Evolutionary conservation across 2,329 filamentous ascomycete species (phyloP).

Genomic region (Tolypocladium cylindrosporum): DNA sequence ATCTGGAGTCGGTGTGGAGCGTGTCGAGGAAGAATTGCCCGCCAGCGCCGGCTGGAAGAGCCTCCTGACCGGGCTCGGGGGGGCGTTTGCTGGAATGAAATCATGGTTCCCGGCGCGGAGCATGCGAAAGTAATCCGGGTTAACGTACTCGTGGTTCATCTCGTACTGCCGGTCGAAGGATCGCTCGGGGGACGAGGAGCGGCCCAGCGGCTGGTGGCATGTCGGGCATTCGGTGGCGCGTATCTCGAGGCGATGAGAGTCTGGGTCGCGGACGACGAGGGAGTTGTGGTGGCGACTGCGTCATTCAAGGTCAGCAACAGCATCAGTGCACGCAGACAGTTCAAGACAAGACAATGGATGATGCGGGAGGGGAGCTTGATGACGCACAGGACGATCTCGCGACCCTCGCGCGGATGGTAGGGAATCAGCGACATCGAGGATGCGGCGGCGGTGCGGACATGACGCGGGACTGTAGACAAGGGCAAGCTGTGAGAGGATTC

Average conservation of each 20-base stretch:
- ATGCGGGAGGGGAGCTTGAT: neutral
- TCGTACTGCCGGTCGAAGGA: conserved; percentile 34
- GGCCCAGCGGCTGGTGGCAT: conserved; percentile 64
- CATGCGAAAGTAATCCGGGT: conserved; percentile 93
- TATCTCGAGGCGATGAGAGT: conserved; percentile 76
- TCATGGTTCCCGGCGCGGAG: conserved; percentile 49
- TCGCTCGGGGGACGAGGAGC: conserved; percentile 33
- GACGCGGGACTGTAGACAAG: conserved; percentile 1
- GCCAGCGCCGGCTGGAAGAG: conserved; percentile 35
- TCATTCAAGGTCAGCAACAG: neutral
- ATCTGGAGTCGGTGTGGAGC: conserved; percentile 8
- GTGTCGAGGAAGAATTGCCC: conserved; percentile 5
- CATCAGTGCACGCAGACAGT: neutral
- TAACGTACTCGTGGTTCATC: conserved; percentile 56
- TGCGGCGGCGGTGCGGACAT: conserved; percentile 8
- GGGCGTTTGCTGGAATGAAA: conserved; percentile 32
- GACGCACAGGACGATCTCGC: conserved; percentile 64
- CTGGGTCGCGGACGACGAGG: conserved; percentile 81
- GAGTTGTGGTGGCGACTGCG: conserved; percentile 81
- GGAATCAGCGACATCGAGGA: conserved; percentile 59
- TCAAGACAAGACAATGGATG: neutral
- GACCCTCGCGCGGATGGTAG: conserved; percentile 61
- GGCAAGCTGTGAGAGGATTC: neutral
- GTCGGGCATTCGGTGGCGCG: conserved; percentile 79
- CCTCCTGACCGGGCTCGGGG: conserved; percentile 44